Evolutionary conservation across 768 basidiomycete genomes (phyloP).

Genomic region (Naganishia friedmannii): DNA sequence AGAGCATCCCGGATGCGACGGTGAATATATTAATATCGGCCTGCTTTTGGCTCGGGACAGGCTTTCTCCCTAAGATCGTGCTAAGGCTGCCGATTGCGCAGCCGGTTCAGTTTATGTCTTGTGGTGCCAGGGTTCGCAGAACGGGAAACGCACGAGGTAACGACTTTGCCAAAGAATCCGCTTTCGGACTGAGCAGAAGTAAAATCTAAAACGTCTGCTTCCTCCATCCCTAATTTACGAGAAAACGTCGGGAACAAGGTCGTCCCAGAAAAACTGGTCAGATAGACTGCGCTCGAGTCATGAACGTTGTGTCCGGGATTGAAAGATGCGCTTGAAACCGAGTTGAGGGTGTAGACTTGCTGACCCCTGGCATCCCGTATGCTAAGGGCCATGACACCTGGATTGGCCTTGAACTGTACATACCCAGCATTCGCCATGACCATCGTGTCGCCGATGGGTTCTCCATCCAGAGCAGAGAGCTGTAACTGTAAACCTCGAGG

Average conservation of each 20-base stretch:
- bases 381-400: conserved; percentile 78
- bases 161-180: conserved; percentile 25
- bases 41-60: conserved; percentile 53
- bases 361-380: conserved; percentile 78
- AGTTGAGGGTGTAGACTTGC: conserved; percentile 76
- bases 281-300: conserved; percentile 59
- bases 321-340: conserved; percentile 43
- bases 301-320: conserved; percentile 47
- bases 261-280: conserved; percentile 85
- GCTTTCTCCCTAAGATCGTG: conserved; percentile 21
- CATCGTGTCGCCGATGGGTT: conserved; percentile 73
- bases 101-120: not conserved
- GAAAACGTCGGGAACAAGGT: conserved; percentile 79
- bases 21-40: conserved; percentile 99
- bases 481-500: conserved; percentile 91
- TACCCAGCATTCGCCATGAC: conserved; percentile 95
- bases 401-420: conserved; percentile 88
- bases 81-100: not conserved
- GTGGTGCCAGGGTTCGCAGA: not conserved
- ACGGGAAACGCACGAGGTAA: conserved; percentile 20
- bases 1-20: conserved; percentile 91
- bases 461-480: conserved; percentile 57
- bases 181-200: not conserved
- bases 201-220: conserved; percentile 67
- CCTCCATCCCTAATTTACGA: conserved; percentile 72